Evolutionary conservation across 176 grass and related monocot genomes (phyloP), one percentile per base, ranked within the genome.

Genomic region (Ensete glaucum): DNA sequence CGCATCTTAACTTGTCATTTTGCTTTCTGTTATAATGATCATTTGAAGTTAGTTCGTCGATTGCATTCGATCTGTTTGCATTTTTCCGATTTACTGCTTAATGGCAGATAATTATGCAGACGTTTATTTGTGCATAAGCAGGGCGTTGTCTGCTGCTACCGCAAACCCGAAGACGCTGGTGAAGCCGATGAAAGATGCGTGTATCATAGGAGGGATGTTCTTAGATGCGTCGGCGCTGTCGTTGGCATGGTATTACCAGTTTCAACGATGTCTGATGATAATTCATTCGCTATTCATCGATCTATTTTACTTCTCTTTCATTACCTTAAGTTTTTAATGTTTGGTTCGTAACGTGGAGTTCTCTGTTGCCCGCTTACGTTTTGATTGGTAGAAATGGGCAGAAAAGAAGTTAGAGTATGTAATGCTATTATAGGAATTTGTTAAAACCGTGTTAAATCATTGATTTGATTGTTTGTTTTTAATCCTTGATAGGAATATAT

Each of bases 221-320:
- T 99, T 1, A 81, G 73, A 51, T 87, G 81, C 80, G 73, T 85
- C 8, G 80, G 84, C 0, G 62, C 78, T 43, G 75, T 79, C 53
- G 9, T 91, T 52, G 88, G 72, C 48, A 20, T 94, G 90, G 95
- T 99, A 89, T 13, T 19, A 62, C 55, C 13, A 15, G 54, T 58
- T 13, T 17, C 54, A 58, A 58, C 11, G 11, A 11, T 58, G 16
- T 58, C 34, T 6, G 34, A 43, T 43, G 34, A 17, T 5, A 58
- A 58, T 58, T 8, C 13, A 2, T 58, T 13, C 11, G 14, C 11
- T 13, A 58, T 58, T 17, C 16, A 58, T 58, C 14, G 14, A 58
- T 13, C 16, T 58, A 13, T 43, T 43, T 10, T 69, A 17, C 43
- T 19, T 9, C 29, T 3, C 9, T 53, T 52, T 16, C 1, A n/a